phyloP scores from a whole-genome alignment of 1,284 basidiomycete genomes.

The Heterobasidion occidentale region DNA sequence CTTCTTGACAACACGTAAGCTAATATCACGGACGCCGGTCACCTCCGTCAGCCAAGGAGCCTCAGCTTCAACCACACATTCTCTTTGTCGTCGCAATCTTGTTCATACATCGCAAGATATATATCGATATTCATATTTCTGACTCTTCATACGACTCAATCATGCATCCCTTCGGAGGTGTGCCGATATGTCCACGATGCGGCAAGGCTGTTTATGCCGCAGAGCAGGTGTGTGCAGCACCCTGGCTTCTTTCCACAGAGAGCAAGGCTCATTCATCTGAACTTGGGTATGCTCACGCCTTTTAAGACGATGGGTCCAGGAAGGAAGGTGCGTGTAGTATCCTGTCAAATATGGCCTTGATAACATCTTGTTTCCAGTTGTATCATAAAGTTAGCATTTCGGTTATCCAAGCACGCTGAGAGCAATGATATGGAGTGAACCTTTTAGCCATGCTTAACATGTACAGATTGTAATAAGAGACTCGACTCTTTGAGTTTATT shows the following conservation, averaged over 20 bases:
- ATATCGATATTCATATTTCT: neutral
- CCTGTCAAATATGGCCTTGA: neutral
- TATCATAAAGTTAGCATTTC: constrained; percentile 59
- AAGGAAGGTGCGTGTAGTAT: constrained; percentile 50
- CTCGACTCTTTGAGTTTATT: constrained; percentile 66
- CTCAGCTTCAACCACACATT: neutral
- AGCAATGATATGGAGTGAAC: constrained; percentile 2
- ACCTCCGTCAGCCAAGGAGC: too few relatives aligned
- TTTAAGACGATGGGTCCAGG: constrained; percentile 70
- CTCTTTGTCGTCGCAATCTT: neutral
- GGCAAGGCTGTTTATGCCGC: constrained; percentile 61
- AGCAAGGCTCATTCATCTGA: neutral
- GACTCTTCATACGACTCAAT: neutral
- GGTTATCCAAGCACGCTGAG: neutral
- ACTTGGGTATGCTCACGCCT: constrained; percentile 7
- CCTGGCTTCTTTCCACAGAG: neutral
- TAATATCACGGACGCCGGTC: too few relatives aligned
- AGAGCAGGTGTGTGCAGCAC: constrained; percentile 52
- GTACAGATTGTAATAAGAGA: constrained; percentile 62
- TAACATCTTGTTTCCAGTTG: constrained; percentile 32
- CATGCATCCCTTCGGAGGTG: constrained; percentile 64
- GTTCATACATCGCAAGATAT: neutral
- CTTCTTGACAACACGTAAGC: too few relatives aligned
- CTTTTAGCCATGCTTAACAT: constrained; percentile 60
- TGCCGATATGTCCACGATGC: constrained; percentile 48